Evolutionary conservation across 2,329 filamentous ascomycete species (phyloP).

Genomic region (Aspergillus sp.): DNA sequence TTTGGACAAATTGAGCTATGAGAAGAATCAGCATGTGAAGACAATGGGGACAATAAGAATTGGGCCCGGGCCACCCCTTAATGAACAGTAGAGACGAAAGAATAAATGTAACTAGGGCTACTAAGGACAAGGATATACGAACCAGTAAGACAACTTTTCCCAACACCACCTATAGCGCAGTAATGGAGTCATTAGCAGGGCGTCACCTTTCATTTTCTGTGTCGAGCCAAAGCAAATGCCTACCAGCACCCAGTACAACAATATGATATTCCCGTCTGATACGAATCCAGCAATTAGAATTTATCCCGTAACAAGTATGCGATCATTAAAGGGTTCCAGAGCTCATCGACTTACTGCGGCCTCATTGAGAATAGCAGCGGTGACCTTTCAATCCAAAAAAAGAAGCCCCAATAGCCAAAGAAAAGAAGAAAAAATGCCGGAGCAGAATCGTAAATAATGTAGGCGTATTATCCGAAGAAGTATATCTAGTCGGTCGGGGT

Average conservation of each 20-base stretch:
- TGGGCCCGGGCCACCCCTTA: background rate
- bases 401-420: background rate
- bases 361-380: slow-evolving; percentile 23
- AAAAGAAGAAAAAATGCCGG: background rate
- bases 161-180: slow-evolving; percentile 64
- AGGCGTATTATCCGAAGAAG: background rate
- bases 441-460: background rate
- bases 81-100: background rate
- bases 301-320: slow-evolving; percentile 2
- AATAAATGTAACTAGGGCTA: slow-evolving; percentile 11
- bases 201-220: background rate
- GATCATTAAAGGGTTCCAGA: background rate
- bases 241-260: slow-evolving; percentile 73
- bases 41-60: background rate
- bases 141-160: slow-evolving; percentile 90
- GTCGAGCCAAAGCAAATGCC: slow-evolving; percentile 9
- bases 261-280: slow-evolving; percentile 70
- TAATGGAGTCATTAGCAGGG: slow-evolving; percentile 13
- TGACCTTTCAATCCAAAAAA: background rate
- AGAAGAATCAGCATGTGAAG: slow-evolving; percentile 11
- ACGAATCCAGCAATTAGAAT: slow-evolving; percentile 14
- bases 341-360: slow-evolving; percentile 27
- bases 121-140: slow-evolving; percentile 27
- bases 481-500: background rate
- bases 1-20: slow-evolving; percentile 83